These are phyloP conservation scores for Boletus tomentosulus DNA, from an alignment of 768 basidiomycete genomes.

Conservation along the genomic window DNA sequence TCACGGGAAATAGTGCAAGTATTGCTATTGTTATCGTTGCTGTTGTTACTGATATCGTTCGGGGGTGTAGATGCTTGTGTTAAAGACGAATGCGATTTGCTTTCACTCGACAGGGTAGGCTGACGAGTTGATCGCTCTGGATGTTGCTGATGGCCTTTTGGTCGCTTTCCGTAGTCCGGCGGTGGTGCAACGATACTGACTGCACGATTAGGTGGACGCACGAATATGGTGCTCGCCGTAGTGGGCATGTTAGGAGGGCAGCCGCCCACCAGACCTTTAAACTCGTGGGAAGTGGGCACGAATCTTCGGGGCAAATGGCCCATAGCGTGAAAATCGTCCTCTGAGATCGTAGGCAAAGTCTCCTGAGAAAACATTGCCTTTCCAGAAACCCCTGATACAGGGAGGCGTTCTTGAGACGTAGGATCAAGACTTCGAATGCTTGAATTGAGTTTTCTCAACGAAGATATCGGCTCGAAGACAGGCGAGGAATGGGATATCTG, in stretches of 20 bases:
- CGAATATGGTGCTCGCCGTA: not conserved
- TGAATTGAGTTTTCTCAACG: conserved; percentile 5
- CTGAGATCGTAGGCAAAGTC: conserved; percentile 28
- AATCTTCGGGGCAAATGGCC: conserved; percentile 8
- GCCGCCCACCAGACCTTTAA: not conserved
- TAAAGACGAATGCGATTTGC: conserved; percentile 8
- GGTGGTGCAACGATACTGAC: conserved; percentile 30
- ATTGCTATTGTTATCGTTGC: conserved; percentile 19
- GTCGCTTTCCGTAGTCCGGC: conserved; percentile 13
- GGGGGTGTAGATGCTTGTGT: conserved; percentile 18
- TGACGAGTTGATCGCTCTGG: conserved; percentile 8
- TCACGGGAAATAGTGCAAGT: conserved; percentile 18
- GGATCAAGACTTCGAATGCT: conserved; percentile 7
- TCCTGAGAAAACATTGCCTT: conserved; percentile 17
- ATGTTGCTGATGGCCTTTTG: conserved; percentile 10
- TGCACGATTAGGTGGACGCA: conserved; percentile 28
- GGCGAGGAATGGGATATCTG: conserved; percentile 6
- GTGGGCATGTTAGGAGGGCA: not conserved
- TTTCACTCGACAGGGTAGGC: conserved; percentile 1
- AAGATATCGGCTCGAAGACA: conserved; percentile 8
- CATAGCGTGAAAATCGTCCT: conserved; percentile 35
- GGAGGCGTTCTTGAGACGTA: not conserved
- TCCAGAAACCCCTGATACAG: conserved; percentile 1
- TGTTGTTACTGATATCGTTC: conserved; percentile 23
- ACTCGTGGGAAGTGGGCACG: not conserved